Evolutionary conservation across 345 rosid species (phyloP), one percentile per base, ranked within the genome.

Genomic region (Salix caprea): DNA sequence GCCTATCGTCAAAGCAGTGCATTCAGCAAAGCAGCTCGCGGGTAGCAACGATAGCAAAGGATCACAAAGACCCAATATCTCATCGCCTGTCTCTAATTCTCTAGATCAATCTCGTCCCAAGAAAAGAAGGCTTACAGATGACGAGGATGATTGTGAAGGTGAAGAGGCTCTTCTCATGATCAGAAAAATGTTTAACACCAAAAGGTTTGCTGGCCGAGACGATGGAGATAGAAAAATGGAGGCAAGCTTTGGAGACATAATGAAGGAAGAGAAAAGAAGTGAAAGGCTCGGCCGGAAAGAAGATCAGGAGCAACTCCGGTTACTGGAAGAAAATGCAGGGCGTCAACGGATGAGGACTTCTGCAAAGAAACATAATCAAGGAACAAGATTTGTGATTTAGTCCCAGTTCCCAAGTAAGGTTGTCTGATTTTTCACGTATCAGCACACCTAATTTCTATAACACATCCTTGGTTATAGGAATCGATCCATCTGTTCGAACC

Each of bases 201-300:
- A 81, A 26, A 85, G 80, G 73, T 89, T 26, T 75, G 72, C 85
- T 2, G 82, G 69, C 13, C 76, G 76, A 26, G 85, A 87, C 52
- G 92, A 84, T 77, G 89, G 86, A 60, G 92, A 84, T 78, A 73
- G 83, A 50, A 81, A 86, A 83, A 93, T 91, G 98, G 99, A 91
- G 83, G 91, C 97, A 23, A 85, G 80, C 74, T 93, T 77, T 40
- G 94, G 86, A 0, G 97, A 91, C 72, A 91, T 91, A 24, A 70
- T 79, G 87, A 80, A 50, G 80, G 94, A 95, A 79, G 98, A 93
- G 81, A 85, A 72, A 73, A 69, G 86, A 82, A 93, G 97, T 83
- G 92, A 87, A 40, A 85, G 75, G 76, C 82, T 94, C 9, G 96
- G 92, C 4, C 82, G 79, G 68, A 42, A 85, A 77, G 94, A 92